Evolutionary conservation across 331 rosid genomes (phyloP), one percentile per base, ranked within the genome.

Genomic region (Malus hybrid): DNA sequence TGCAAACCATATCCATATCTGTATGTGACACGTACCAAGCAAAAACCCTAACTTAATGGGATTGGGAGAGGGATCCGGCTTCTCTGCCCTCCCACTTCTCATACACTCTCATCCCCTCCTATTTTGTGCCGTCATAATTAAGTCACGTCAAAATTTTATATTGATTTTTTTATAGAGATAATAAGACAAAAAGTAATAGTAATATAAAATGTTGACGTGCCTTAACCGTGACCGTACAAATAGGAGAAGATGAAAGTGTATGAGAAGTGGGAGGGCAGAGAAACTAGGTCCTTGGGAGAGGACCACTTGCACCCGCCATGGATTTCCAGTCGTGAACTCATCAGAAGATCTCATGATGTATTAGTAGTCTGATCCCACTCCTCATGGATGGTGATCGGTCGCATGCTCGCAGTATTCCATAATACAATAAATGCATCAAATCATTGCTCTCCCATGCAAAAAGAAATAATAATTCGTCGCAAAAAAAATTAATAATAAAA

Each of bases 351-450:
- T 71, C 68, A 61, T 63, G 60, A 64, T 52, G 55, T 24, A 11
- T 11, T 6, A 26, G 70, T 14, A 63, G 10, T 19, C 15, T 26
- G 66, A 64, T 64, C 68, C 68, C 3, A 44, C 24, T 56, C 8
- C 10, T 2, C 10, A 16, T 69, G 76, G 73, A 75, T 34, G 68
- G 44, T 33, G 7, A 16, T 66, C 26, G 55, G 67, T 65, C 70
- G 82, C 84, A 63, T 75, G 82, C 86, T 74, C 90, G 81, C 85
- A 65, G 65, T 82, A 80, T 70, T 75, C 84, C 85, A 66, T 63
- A 42, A 28, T 57, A 72, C 87, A 78, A 63, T 89, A 32, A 88
- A 82, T 87, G 92, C 87, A 86, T 65, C 65, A 82, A 88, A 87
- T 90, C 80, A 88, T 87, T 80, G 75, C 88, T 72, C 79, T 83